Evolutionary conservation across 2,329 filamentous ascomycete species (phyloP).

Genomic region (Zymoseptoria passerinii): DNA sequence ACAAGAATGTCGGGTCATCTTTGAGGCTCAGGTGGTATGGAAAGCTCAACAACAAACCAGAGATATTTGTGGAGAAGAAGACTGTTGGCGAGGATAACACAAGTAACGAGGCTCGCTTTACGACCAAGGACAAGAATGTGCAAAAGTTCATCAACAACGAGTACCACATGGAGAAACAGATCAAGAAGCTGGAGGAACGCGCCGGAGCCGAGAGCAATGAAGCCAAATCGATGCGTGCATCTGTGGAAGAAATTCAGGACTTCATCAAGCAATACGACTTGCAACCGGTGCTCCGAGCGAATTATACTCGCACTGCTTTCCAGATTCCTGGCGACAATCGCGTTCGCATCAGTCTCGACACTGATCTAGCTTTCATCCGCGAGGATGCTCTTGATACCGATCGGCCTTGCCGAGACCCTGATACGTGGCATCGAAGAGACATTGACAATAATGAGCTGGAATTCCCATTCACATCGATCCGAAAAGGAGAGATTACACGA

Average conservation of each 20-base stretch:
- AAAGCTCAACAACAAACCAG: slow-evolving; percentile 66
- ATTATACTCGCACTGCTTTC: slow-evolving; percentile 90
- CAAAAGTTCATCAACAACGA: slow-evolving; percentile 77
- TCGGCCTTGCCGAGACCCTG: slow-evolving; percentile 79
- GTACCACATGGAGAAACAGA: slow-evolving; percentile 84
- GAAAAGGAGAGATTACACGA: slow-evolving; percentile 80
- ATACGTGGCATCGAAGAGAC: slow-evolving; percentile 84
- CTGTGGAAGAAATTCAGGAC: slow-evolving; percentile 67
- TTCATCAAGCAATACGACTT: slow-evolving; percentile 72
- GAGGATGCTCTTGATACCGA: slow-evolving; percentile 67
- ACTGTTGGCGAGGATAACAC: slow-evolving; percentile 65
- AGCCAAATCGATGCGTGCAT: slow-evolving; percentile 60
- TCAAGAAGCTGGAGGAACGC: slow-evolving; percentile 74
- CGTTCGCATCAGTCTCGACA: slow-evolving; percentile 87
- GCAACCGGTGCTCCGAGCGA: slow-evolving; percentile 78
- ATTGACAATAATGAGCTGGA: slow-evolving; percentile 76
- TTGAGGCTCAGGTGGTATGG: slow-evolving; percentile 88
- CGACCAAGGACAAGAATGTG: slow-evolving; percentile 91
- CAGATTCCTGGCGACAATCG: slow-evolving; percentile 90
- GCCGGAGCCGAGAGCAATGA: slow-evolving; percentile 59
- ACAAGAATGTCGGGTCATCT: slow-evolving; percentile 68
- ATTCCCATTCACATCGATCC: slow-evolving; percentile 79
- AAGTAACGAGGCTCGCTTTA: slow-evolving; percentile 71
- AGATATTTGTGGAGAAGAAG: slow-evolving; percentile 86
- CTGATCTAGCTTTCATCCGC: slow-evolving; percentile 77